Base-by-base conservation (phyloP, 2,329 filamentous ascomycete species). In the Alternaria solani region DNA sequence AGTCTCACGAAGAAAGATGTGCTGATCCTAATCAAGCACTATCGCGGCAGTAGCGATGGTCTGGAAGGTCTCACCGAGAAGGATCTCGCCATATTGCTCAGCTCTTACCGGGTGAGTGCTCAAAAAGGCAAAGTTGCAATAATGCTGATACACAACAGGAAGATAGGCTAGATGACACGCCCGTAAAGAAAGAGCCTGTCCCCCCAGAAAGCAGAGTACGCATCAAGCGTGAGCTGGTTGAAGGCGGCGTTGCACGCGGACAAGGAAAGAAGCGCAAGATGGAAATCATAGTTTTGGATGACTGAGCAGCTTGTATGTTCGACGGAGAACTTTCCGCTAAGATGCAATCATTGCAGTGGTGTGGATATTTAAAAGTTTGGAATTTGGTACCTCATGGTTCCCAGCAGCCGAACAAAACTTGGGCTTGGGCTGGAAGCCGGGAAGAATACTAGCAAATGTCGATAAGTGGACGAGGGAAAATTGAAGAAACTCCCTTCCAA, bases 231-330 rank as follows among this genome's bases (percentile, higher is more conserved):
- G 48, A 53, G 26, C 6, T 7, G 0, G 1, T 4, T 0, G 34
- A 30, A 1, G 34, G 34, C 20, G 42, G 9, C 14, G 14, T 18
- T 16, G 43, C 2, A 1, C 18, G 16, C 12, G 36, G 26, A 11
- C 25, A 28, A 2, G 49, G n/a, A 30, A 58, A 58, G 38, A 43
- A 25, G 23, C 39, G 34, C 39, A 57, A 57, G 42, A 20, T 23
- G n/a, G 61, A 61, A 25, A 20, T 57, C 4, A 52, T 63, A n/a
- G 54, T 53, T 2, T 2, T 61, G n/a, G 59, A 61, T 32, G 56
- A 54, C 2, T 59, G 18, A 25, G 16, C 9, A 6, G 5, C 4
- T 38, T 18, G 20, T 1, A 1, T 20, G 2, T 4, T 4, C 7
- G 12, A 34, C 5, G 12, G 23, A n/a, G 16, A 20, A 16, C 8